Evolutionary conservation across 2,329 filamentous ascomycete genomes (phyloP), one percentile per base, ranked within the genome.

Genomic region (Falciphora oryzae): DNA sequence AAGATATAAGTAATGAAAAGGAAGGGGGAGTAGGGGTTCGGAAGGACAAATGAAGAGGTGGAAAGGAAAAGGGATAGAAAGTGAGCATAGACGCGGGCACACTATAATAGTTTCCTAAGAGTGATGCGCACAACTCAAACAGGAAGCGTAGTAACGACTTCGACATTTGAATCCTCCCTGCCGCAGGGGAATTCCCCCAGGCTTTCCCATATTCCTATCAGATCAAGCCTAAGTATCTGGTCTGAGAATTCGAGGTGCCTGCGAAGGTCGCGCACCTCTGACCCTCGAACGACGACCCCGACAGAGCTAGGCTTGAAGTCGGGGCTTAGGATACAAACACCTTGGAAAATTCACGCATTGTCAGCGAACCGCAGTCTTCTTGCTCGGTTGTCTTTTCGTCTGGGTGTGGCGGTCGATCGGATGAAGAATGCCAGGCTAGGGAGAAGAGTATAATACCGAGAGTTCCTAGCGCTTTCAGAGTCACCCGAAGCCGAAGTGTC

Each of bases 401-500:
- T 4, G 32, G 11, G 6, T 35, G 32, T 35, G 32, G 10, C 10
- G 11, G 32, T 35, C 5, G 32, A 13, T 50, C 16, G 38, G 11
- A 13, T 13, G 11, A 1, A 50, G 38, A 6, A 50, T 4, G 10
- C 32, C 6, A 13, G 18, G 4, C 11, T 4, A 22, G 38, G 18
- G 14, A 50, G 10, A 32, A 25, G 6, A 28, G 60, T 32, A 13
- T 69, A 81, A 71, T 79, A 85, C 89, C 91, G n/a, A 92, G 80
- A 28, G 82, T 81, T 0, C 94, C 94, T 1, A 97, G 77, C 0
- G 93, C 93, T 73, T 96, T 97, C 2, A 62, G 16, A 16, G 35
- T 32, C 57, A 97, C 73, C 22, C 83, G 84, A 1, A 89, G 85
- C 70, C 87, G 85, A 18, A 96, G 76, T 8, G 85, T 76, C 27